phyloP scores from a whole-genome alignment of 495 filamentous ascomycete species.

The Haplographium delicatum region DNA sequence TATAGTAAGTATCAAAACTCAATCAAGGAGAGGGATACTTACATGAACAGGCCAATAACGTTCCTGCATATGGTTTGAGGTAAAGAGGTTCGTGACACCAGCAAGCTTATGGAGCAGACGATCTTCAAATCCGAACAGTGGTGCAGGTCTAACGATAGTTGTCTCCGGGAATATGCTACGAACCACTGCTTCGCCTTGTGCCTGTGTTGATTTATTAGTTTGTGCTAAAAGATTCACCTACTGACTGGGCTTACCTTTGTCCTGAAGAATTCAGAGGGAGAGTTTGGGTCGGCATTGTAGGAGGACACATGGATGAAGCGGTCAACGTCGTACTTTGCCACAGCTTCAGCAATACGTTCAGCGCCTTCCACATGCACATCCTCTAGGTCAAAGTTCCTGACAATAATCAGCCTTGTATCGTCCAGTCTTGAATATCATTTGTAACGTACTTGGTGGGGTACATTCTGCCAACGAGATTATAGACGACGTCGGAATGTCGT shows the following conservation, averaged over 20 bases:
- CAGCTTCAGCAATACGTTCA: constrained; percentile 92
- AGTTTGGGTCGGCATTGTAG: constrained; percentile 79
- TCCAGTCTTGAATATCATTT: neutral
- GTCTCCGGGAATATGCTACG: constrained; percentile 95
- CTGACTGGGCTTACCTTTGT: constrained; percentile 67
- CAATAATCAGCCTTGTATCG: constrained; percentile 23
- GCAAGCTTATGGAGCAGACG: constrained; percentile 84
- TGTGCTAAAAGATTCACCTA: neutral
- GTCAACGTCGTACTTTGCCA: constrained; percentile 97
- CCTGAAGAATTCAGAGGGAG: constrained; percentile 77
- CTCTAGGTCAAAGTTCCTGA: constrained; percentile 85
- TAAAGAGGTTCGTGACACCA: constrained; percentile 70
- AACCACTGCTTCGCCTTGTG: constrained; percentile 72
- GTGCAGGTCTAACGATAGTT: constrained; percentile 92
- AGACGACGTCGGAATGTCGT: constrained; percentile 93
- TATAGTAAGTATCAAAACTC: constrained; percentile 24
- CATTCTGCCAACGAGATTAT: constrained; percentile 88
- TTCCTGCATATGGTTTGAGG: constrained; percentile 88
- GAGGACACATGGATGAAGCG: constrained; percentile 96
- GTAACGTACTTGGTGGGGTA: constrained; percentile 87
- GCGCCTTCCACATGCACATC: constrained; percentile 93
- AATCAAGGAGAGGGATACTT: constrained; percentile 31
- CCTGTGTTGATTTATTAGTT: constrained; percentile 41
- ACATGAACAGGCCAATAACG: constrained; percentile 89
- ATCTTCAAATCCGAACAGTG: constrained; percentile 93